Base-by-base conservation (phyloP, 805 yeast species). In the Hanseniaspora thailandica region DNA sequence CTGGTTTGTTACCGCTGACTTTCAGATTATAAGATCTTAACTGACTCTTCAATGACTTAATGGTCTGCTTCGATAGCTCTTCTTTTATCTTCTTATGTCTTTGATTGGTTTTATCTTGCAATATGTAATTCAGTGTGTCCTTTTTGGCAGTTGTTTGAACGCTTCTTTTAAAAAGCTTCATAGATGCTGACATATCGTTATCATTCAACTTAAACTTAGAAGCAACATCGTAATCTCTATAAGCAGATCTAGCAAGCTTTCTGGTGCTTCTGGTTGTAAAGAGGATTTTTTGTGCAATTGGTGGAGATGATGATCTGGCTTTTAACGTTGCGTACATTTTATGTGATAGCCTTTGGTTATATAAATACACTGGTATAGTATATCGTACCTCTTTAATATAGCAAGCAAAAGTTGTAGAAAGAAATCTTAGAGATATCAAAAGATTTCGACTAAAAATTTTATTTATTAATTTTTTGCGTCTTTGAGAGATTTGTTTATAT, bases 1-100 rank as follows among this genome's bases (percentile, higher is more conserved):
- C 86, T 9, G 73, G 64, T 60, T 82, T 82, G 47, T 72, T 71
- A 13, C 88, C 88, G n/a, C 77, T 67, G 0, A 80, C 74, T 59
- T 75, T 78, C 55, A 82, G 63, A 0, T 85, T 84, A 56, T 82
- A 72, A 54, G 67, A 69, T 54, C 76, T 75, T 62, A 86, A 80
- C 62, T 81, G 86, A 50, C 63, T 63, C 61, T 77, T 80, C 58
- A 82, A 70, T 1, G 77, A 71, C 52, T 76, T 74, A 38, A 81
- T 66, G 41, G 77, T 77, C 76, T 80, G 74, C 28, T 66, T 57
- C 10, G 46, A 33, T 13, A 49, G 30, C 10, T 49, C 47, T 12
- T 33, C 28, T 26, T 49, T 49, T 8, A 49, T 20, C 28, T 36
- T 47, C 1, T 38, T 30, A 15, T 38, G 36, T n/a, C n/a, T 17